Base-by-base conservation (phyloP, 2,329 filamentous ascomycete genomes). In the Coniochaeta ligniaria region DNA sequence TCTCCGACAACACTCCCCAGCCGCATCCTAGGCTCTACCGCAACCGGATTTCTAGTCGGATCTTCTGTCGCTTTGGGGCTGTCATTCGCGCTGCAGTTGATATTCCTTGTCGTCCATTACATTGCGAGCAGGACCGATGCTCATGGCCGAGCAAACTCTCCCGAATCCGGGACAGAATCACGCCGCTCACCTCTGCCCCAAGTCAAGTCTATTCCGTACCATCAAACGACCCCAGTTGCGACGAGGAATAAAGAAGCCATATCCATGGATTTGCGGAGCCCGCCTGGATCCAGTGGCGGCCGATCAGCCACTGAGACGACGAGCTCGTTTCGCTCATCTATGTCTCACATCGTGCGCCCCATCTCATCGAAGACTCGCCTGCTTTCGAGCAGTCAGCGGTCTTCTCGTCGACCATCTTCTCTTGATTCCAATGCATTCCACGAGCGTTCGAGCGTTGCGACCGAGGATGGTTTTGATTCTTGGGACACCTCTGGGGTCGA, bases 401-500 rank as follows among this genome's bases (percentile, higher is more conserved):
- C 69, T 9, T 59, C 64, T 24, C 74, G 74, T 26, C 75, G 82
- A 24, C 71, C 78, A 2, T 66, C 73, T 7, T 86, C 84, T 1
- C 69, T 81, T 11, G 80, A 83, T 6, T 82, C 81, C 0, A 71
- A 67, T 45, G 62, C 68, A 8, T 71, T 74, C 54, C 70, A 66
- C 6, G 73, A 73, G 6, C 67, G 68, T 6, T 70, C 70, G 17
- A 72, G 72, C 41, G 74, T 74, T 38, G 67, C 26, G n/a, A 52
- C 70, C 16, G 81, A 83, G n/a, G 86, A 89, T 63, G 83, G 84
- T 1, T 91, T 92, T 67, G 89, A 91, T 66, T 86, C 82, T 2
- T 92, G 89, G 89, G 88, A 92, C 67, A 90, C 87, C 0, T 89
- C 87, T 0, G 78, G 80, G 0, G 85, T 91, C 2, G 87, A 88